These are phyloP conservation scores for Coemansia sp. DNA, from an alignment of 192 early-diverging fungal species.

Conservation along the genomic window DNA sequence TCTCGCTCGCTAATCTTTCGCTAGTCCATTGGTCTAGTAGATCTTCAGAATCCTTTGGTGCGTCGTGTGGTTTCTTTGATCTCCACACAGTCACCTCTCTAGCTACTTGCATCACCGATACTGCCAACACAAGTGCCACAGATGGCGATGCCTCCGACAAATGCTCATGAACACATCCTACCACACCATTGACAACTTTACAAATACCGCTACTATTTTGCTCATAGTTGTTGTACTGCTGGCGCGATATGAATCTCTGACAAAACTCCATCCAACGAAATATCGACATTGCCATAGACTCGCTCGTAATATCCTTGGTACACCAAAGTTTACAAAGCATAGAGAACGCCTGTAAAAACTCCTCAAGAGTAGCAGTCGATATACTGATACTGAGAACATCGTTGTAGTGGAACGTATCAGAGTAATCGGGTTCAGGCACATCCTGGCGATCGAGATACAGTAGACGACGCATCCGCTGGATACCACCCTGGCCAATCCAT, in stretches of 20 bases:
- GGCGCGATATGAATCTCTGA: constrained; percentile 15
- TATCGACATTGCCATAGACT: neutral
- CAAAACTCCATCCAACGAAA: constrained; percentile 39
- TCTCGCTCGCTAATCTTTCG: constrained; percentile 17
- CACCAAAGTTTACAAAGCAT: constrained; percentile 40
- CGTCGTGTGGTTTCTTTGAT: constrained; percentile 6
- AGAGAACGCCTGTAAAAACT: constrained; percentile 34
- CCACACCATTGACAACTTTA: neutral
- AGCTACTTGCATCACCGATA: constrained; percentile 29
- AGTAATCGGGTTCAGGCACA: neutral
- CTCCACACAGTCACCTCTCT: constrained; percentile 5
- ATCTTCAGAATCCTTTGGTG: constrained; percentile 35
- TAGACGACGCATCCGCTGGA: constrained; percentile 16
- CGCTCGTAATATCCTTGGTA: too few species aligned
- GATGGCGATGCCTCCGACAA: constrained; percentile 3
- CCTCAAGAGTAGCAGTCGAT: constrained; percentile 14
- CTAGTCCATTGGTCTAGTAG: constrained; percentile 3
- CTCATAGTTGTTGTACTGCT: neutral
- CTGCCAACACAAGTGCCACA: constrained; percentile 20
- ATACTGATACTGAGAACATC: constrained; percentile 34
- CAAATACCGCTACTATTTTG: too few species aligned
- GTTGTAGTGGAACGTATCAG: constrained; percentile 14
- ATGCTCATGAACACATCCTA: constrained; percentile 4
- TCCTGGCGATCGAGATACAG: constrained; percentile 1
- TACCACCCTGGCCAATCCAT: constrained; percentile 41